Evolutionary conservation across 352 stramenopile genomes (phyloP), one percentile per base, ranked within the genome.

Genomic region (Pythium utonaiense): DNA sequence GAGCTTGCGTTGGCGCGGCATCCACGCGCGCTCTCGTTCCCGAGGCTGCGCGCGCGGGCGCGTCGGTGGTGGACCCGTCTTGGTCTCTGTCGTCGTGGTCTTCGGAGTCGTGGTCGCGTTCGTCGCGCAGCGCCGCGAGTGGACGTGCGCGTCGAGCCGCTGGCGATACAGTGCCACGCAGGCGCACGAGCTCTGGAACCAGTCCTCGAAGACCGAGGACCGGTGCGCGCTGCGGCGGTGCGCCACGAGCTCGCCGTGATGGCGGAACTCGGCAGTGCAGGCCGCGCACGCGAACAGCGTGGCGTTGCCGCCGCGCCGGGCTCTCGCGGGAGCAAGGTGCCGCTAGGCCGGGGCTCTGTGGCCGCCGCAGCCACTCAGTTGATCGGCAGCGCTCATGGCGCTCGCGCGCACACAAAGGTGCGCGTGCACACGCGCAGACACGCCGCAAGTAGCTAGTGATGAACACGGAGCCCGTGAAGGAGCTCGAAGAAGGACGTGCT

Each of bases 151-250:
- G 28, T 33, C 28, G 28, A 33, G 28, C 28, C 44, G 44, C 44
- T 22, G 16, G 44, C 19, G 44, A 16, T 22, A 52, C 44, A 52
- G 44, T 27, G 44, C 44, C 44, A 27, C 21, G 25, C 44, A 52
- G 21, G 7, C 44, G 44, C 44, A 52, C 44, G 44, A 25, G 44
- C 44, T 52, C 44, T 13, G 44, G 44, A 52, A 52, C 44, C 44
- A 52, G 44, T 52, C 44, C 7, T 52, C 44, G 21, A 52, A 52
- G 44, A 52, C 44, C 44, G 25, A 27, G 19, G 44, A 7, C 44
- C 19, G 21, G 44, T 52, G 44, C 44, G 21, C 44, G 44, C 44
- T 24, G 44, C 44, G 44, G 44, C 44, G 44, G 44, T 52, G 44
- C 44, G 44, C 44, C 22, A 52, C 44, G 44, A 52, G 44, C n/a